Evolutionary conservation across 2,329 filamentous ascomycete genomes (phyloP).

Genomic region (Didymella pinodella): DNA sequence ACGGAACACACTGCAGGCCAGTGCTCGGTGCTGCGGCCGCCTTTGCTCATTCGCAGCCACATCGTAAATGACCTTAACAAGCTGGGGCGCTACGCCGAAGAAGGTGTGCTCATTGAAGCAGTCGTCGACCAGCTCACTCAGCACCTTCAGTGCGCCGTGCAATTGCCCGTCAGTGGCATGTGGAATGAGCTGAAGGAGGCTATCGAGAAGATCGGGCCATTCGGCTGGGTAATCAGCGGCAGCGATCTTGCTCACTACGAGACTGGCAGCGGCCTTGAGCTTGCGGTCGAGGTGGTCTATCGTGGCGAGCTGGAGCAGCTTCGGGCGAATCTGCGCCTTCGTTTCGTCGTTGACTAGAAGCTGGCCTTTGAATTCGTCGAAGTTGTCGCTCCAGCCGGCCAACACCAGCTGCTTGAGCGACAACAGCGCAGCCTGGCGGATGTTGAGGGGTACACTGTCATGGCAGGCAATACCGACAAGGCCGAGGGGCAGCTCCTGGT

Average conservation of each 20-base stretch:
- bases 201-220: slow-evolving; percentile 89
- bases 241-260: slow-evolving; percentile 91
- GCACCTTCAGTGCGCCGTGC: slow-evolving; percentile 87
- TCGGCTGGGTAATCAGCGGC: slow-evolving; percentile 91
- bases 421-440: slow-evolving; percentile 84
- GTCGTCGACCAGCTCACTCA: slow-evolving; percentile 90
- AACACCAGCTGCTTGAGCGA: slow-evolving; percentile 84
- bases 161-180: slow-evolving; percentile 79
- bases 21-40: slow-evolving; percentile 77
- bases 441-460: slow-evolving; percentile 72
- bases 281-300: slow-evolving; percentile 79
- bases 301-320: slow-evolving; percentile 79
- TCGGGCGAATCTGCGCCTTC: slow-evolving; percentile 75
- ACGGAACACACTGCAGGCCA: slow-evolving; percentile 89
- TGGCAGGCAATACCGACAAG: slow-evolving; percentile 84
- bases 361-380: slow-evolving; percentile 73
- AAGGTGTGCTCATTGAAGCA: slow-evolving; percentile 94
- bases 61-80: slow-evolving; percentile 83
- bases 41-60: slow-evolving; percentile 79
- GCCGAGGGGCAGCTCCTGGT: slow-evolving; percentile 76
- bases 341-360: slow-evolving; percentile 75
- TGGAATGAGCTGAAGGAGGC: slow-evolving; percentile 78
- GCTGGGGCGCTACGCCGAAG: slow-evolving; percentile 84
- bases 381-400: slow-evolving; percentile 80
- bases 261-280: slow-evolving; percentile 88